Evolutionary conservation across 768 basidiomycete species (phyloP), one percentile per base, ranked within the genome.

Genomic region (Hydnum rufescens): DNA sequence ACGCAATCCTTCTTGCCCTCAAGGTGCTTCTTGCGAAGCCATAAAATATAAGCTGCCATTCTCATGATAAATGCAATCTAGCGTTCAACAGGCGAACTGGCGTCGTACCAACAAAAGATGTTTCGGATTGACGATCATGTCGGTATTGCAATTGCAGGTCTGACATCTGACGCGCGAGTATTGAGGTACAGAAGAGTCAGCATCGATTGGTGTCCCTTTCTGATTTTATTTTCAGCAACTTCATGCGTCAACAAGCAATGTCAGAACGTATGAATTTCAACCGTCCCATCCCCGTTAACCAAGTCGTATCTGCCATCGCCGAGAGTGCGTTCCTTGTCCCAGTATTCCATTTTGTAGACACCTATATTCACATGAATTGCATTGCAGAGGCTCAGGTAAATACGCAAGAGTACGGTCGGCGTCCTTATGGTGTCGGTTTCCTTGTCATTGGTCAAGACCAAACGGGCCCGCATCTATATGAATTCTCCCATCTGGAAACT

Each of bases 61-160:
- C 13, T 22, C 13, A 13, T 39, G 36, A 39, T 39, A 39, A 22
- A 39, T 22, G 13, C 4, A 51, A 16, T 29, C 4, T 59, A 99
- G 95, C 77, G 93, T 66, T 97, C 95, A 28, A 92, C 89, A 13
- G 95, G 95, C 55, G 93, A 97, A 65, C 75, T 99, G 51, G 92
- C 95, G 16, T 88, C 87, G n/a, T 97, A 97, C 73, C 95, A 99
- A 64, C 92, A 97, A 71, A 97, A 99, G 75, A 85, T 97, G 82
- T 95, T 93, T 67, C 76, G 90, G 62, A 93, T 99, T 78, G 95
- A 99, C 63, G 90, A 97, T 66, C 95, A 99, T 69, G 80, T 95
- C 59, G 95, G 95, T n/a, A 89, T 99, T 61, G 93, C 92, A 48
- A 97, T 99, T 64, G 95, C 95, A 49, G 95, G 95, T n/a, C 70